These are phyloP conservation scores for Penicillium occitanis DNA, from an alignment of 2,329 filamentous ascomycete genomes.

Conservation along the genomic window DNA sequence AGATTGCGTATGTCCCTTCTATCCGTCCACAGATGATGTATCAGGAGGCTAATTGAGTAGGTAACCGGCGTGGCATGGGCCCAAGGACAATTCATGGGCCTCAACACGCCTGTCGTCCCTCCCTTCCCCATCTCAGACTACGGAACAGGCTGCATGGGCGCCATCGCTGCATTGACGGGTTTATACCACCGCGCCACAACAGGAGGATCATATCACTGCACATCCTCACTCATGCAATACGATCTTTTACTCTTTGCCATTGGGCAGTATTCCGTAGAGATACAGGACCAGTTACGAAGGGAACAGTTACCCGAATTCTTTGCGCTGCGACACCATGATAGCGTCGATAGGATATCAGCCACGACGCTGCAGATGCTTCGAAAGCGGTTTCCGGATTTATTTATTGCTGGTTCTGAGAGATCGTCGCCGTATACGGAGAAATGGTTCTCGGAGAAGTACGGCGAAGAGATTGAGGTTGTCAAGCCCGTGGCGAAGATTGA, in stretches of 20 bases:
- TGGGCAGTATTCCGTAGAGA: constrained; percentile 55
- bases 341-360: constrained; percentile 64
- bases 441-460: constrained; percentile 50
- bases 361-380: constrained; percentile 59
- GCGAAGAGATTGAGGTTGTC: constrained; percentile 49
- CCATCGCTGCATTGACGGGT: constrained; percentile 64
- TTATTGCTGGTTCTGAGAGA: constrained; percentile 29
- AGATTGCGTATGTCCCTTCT: constrained; percentile 55
- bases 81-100: constrained; percentile 45
- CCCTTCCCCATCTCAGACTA: constrained; percentile 61
- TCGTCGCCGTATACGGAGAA: constrained; percentile 49
- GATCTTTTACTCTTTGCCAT: constrained; percentile 64
- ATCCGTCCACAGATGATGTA: too few species aligned
- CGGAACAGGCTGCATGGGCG: constrained; percentile 70
- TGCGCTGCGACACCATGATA: constrained; percentile 59
- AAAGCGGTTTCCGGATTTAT: constrained; percentile 55
- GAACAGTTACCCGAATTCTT: constrained; percentile 57
- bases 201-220: constrained; percentile 67
- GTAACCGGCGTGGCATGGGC: constrained; percentile 45
- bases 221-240: constrained; percentile 65
- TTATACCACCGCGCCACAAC: constrained; percentile 61
- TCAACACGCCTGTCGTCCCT: constrained; percentile 41
- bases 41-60: constrained; percentile 26
- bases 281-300: constrained; percentile 55
- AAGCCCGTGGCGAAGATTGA: constrained; percentile 49